Evolutionary conservation across 768 basidiomycete genomes (phyloP).

Genomic region (Harrya chromipes): DNA sequence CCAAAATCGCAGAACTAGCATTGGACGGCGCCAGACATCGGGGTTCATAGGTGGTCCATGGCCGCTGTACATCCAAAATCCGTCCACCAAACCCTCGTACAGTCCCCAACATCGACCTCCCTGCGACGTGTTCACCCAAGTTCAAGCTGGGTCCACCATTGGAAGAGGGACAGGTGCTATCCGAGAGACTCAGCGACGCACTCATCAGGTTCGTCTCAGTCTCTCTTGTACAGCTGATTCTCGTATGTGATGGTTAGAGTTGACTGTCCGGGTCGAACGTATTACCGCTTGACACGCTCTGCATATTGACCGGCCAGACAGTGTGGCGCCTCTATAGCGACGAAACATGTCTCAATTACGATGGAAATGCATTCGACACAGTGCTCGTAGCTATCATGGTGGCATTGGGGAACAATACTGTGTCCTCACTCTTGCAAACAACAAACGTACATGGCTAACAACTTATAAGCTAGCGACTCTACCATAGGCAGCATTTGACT

Average conservation of each 20-base stretch:
- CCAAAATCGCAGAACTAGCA: conserved; percentile 90
- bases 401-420: conserved; percentile 83
- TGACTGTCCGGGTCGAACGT: conserved; percentile 53
- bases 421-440: conserved; percentile 36
- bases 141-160: conserved; percentile 95
- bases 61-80: not conserved
- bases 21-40: conserved; percentile 67
- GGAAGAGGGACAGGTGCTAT: conserved; percentile 91
- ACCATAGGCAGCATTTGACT: conserved; percentile 69
- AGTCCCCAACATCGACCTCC: conserved; percentile 96
- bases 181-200: conserved; percentile 75
- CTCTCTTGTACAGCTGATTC: not conserved
- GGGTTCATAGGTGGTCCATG: conserved; percentile 80
- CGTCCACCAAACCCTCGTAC: not conserved
- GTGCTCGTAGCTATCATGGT: conserved; percentile 83
- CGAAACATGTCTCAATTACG: conserved; percentile 93
- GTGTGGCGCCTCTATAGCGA: conserved; percentile 97
- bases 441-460: conserved; percentile 2
- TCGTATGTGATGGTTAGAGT: not conserved
- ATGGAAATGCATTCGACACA: conserved; percentile 94
- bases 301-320: conserved; percentile 76
- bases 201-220: conserved; percentile 56
- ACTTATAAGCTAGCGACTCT: conserved; percentile 52
- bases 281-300: conserved; percentile 64
- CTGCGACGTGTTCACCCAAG: conserved; percentile 87